Evolutionary conservation across 768 basidiomycete genomes (phyloP).

Genomic region (Naematelia encephala): DNA sequence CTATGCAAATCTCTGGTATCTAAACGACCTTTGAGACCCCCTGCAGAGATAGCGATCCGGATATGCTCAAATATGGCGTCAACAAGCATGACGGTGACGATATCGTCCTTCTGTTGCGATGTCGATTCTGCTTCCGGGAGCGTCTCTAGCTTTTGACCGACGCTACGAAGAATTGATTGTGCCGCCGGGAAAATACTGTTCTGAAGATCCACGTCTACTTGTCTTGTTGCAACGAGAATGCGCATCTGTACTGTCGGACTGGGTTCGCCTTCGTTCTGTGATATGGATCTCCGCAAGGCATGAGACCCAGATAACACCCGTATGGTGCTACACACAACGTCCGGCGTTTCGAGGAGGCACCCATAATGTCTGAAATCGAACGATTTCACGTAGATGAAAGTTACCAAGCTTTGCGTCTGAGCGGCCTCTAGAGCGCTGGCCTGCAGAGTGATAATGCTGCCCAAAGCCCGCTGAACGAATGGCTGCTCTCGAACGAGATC

Average conservation of each 20-base stretch:
- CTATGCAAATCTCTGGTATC: neutral
- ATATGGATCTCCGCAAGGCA: neutral
- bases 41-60: neutral
- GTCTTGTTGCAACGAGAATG: neutral
- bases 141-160: neutral
- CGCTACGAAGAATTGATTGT: neutral
- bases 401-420: constrained; percentile 3
- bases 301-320: neutral
- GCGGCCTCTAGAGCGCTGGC: neutral
- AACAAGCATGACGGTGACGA: neutral
- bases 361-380: constrained; percentile 15
- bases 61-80: neutral
- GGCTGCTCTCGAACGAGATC: constrained; percentile 21
- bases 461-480: constrained; percentile 32
- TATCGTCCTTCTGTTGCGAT: neutral
- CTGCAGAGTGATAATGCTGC: neutral
- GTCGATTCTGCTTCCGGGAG: neutral
- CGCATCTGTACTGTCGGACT: neutral
- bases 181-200: constrained; percentile 5
- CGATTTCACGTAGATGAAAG: constrained; percentile 12
- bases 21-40: neutral
- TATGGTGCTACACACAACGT: neutral
- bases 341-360: constrained; percentile 1
- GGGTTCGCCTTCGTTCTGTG: neutral
- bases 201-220: neutral